Percentiles rank a stretch among this genome's conserved stretches.
phyloP scores from a whole-genome alignment of 2,329 filamentous ascomycete species.

The Colletotrichum agaves region DNA sequence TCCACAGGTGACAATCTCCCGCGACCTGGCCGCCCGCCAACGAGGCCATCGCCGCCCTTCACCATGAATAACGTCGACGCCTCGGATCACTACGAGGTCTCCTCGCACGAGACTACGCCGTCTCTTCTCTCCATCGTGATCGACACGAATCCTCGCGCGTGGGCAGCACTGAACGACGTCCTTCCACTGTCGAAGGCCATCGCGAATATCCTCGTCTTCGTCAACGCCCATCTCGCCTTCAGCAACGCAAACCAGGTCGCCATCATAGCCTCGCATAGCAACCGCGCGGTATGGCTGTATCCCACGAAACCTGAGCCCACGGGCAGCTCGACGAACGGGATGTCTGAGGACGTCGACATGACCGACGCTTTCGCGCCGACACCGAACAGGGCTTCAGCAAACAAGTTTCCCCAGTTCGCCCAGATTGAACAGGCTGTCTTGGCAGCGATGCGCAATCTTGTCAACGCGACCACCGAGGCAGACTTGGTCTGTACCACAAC shows the following conservation, averaged over 20 bases:
- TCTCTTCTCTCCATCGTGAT: slow-evolving; percentile 91
- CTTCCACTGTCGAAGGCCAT: slow-evolving; percentile 87
- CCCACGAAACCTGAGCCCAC: slow-evolving; percentile 60
- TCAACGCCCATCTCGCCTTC: slow-evolving; percentile 95
- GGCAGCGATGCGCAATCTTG: slow-evolving; percentile 76
- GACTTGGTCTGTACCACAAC: slow-evolving; percentile 82
- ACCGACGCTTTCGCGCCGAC: slow-evolving; percentile 51
- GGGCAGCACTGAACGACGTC: slow-evolving; percentile 79
- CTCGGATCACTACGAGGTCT: slow-evolving; percentile 69
- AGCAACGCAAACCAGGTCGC: slow-evolving; percentile 94
- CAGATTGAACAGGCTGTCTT: slow-evolving; percentile 86
- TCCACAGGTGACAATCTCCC: slow-evolving; percentile 22
- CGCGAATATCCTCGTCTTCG: slow-evolving; percentile 91
- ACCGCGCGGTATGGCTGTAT: slow-evolving; percentile 90
- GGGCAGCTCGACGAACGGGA: slow-evolving; percentile 35
- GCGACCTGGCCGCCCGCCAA: slow-evolving; percentile 32
- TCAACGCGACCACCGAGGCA: slow-evolving; percentile 72
- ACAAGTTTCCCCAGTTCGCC: slow-evolving; percentile 94
- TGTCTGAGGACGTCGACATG: slow-evolving; percentile 69
- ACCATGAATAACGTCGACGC: slow-evolving; percentile 67
- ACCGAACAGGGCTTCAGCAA: slow-evolving; percentile 64
- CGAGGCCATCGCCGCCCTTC: slow-evolving; percentile 35
- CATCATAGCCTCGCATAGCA: slow-evolving; percentile 88
- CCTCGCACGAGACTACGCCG: slow-evolving; percentile 68
- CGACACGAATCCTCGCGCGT: slow-evolving; percentile 96